Evolutionary conservation across 2,329 filamentous ascomycete species (phyloP), one percentile per base, ranked within the genome.

Genomic region (Pleoardoris graminearum): DNA sequence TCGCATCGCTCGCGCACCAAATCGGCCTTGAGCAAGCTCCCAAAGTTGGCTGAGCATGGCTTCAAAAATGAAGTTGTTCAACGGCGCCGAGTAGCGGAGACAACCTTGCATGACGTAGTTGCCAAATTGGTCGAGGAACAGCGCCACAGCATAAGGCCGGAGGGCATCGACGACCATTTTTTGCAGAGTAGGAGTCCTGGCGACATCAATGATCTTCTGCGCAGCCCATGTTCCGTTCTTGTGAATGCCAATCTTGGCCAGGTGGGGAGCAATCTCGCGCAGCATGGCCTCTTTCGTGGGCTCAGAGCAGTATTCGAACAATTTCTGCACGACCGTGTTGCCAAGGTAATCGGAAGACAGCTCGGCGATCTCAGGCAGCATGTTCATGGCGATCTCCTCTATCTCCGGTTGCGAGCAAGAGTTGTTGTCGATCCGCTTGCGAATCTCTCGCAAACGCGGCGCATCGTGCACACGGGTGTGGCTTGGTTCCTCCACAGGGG

Each of bases 151-250:
- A 75, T 95, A 97, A 0, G 91, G 87, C 3, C 88, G 88, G 25
- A 97, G 80, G 60, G 90, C 83, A 58, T 96, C 86, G 23, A 94
- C 88, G 67, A 99, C 93, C 76, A 91, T 79, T 41, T 80, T 77
- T 86, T 94, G 93, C 76, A 97, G 92, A 35, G 80, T 78, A 5
- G 88, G 85, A 0, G 89, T 91, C 76, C 94, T 91, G 72, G 91
- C 93, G 6, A 96, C 91, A 67, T 97, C 93, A 62, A 99, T 97
- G 67, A 99, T 97, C 82, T 97, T 99, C 76, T 99, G 94, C 1
- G 94, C 94, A 49, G 94, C 94, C 94, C 94, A 99, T 1, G 94
- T 99, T 57, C 94, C 94, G 67, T 99, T 99, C 83, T 99, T 99
- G 82, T 99, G 94, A 7, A 97, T 87, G 65, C 94, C 94, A 75